Base-by-base conservation (phyloP, 352 stramenopile genomes). In the Phytophthora hybrid region DNA sequence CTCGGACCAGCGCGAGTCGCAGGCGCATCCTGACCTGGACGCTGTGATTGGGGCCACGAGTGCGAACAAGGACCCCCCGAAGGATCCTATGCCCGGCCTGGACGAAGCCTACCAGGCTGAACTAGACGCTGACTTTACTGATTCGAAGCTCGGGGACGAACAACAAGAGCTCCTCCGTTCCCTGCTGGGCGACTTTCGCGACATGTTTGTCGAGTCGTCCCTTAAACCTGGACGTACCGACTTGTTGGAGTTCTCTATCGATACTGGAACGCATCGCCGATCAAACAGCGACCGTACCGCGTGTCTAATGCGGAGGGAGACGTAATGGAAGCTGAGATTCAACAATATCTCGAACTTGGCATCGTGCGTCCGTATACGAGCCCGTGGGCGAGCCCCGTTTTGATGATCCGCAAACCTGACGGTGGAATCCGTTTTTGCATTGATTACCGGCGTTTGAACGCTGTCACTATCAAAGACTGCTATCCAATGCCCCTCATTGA, bases 381-480 rank as follows among this genome's bases (percentile, higher is more conserved):
- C 39, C 66, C 53, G 0, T 74, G 59, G 66, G 41, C 66, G 0
- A 74, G 66, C 11, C 59, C 53, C 0, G 66, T 74, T 0, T 41
- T 74, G 0, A 74, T 74, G 59, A 69, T 74, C 6, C 14, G 58
- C 0, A 73, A 73, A 1, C 66, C 58, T 0, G 57, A 68, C 6
- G 66, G 66, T 3, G 52, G 66, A 0, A 69, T 74, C 8, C 52
- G 59, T 0, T 73, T 68, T 5, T 68, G 66, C 3, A 68, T 73
- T 13, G 66, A 68, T 29, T 73, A 73, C 5, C 29, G 66, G 0
- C 18, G 13, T 2, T 10, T 74, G 13, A 65, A 66, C 11, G 46
- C 64, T 0, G 46, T 65, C 0, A 66, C 64, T 2, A 34, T 71
- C 2, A 71, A 71, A 11, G 46, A 71, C 2, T 51, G 41, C 16